Conservation (phyloP, 768 basidiomycete genomes). For the Suillus clintonianus region DNA sequence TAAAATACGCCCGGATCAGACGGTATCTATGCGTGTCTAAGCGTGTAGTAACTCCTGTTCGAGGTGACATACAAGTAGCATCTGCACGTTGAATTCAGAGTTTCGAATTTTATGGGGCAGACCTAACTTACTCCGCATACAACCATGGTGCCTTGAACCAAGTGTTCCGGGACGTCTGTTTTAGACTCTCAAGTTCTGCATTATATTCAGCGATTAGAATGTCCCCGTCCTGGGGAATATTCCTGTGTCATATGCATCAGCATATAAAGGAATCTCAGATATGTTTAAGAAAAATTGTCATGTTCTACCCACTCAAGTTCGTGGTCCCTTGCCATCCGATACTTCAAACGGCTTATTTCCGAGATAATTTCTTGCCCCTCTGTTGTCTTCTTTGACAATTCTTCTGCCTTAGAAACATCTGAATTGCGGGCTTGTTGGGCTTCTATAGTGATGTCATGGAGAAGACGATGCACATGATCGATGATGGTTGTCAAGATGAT, state of each 20-base stretch:
- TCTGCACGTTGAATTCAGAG: conserved; percentile 35
- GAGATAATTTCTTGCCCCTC: conserved; percentile 83
- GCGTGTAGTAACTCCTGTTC: conserved; percentile 5
- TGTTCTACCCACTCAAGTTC: conserved; percentile 55
- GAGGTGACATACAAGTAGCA: conserved; percentile 65
- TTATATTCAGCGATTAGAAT: conserved; percentile 77
- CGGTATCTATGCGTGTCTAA: conserved; percentile 63
- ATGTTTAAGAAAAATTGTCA: neutral
- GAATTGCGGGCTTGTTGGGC: conserved; percentile 22
- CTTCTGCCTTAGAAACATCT: conserved; percentile 21
- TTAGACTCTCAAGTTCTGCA: conserved; percentile 57
- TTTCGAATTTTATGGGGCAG: conserved; percentile 1
- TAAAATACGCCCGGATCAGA: conserved; percentile 72
- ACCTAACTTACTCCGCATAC: conserved; percentile 79
- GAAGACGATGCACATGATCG: conserved; percentile 70
- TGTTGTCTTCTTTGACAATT: conserved; percentile 46
- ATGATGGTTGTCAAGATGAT: conserved; percentile 82
- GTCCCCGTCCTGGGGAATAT: conserved; percentile 76
- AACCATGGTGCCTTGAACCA: conserved; percentile 97
- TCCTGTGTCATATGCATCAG: conserved; percentile 39
- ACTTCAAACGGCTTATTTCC: conserved; percentile 76
- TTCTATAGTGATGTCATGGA: conserved; percentile 59
- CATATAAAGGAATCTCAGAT: neutral
- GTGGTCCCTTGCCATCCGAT: conserved; percentile 83
- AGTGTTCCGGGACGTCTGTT: conserved; percentile 51